phyloP scores from a whole-genome alignment of 345 rosid genomes.

The Citrus trifoliata region DNA sequence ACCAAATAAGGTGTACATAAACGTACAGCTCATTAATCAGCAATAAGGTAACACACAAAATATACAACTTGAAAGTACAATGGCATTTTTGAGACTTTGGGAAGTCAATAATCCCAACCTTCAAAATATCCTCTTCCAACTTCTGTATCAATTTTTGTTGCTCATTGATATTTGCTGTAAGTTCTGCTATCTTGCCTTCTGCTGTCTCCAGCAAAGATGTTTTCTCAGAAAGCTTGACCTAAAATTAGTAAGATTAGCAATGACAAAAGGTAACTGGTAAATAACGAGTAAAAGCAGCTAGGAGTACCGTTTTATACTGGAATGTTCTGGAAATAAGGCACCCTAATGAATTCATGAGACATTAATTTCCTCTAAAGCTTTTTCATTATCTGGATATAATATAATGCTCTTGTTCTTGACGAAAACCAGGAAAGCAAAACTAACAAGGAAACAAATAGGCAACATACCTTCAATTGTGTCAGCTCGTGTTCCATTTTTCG shows the following conservation, averaged over 20 bases:
- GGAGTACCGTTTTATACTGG: not conserved
- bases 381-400: not conserved
- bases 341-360: not conserved
- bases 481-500: conserved; percentile 95
- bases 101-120: conserved; percentile 49
- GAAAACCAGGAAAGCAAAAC: conserved; percentile 10
- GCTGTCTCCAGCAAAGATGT: conserved; percentile 67
- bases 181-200: conserved; percentile 70
- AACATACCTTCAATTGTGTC: conserved; percentile 80
- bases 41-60: not conserved
- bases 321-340: not conserved
- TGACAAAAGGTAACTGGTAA: not conserved
- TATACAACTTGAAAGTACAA: conserved; percentile 5
- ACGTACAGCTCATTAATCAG: not conserved
- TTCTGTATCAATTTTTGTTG: conserved; percentile 87
- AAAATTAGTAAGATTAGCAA: conserved; percentile 17
- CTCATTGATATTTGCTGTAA: conserved; percentile 65
- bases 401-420: conserved; percentile 4
- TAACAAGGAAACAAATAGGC: conserved; percentile 3
- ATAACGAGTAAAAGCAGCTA: not conserved
- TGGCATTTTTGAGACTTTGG: not conserved
- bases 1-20: not conserved
- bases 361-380: not conserved
- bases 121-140: conserved; percentile 93
- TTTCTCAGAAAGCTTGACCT: conserved; percentile 90